These are phyloP conservation scores for Arxiozyma slooffiae DNA, from an alignment of 1,139 yeast genomes.

Conservation along the genomic window DNA sequence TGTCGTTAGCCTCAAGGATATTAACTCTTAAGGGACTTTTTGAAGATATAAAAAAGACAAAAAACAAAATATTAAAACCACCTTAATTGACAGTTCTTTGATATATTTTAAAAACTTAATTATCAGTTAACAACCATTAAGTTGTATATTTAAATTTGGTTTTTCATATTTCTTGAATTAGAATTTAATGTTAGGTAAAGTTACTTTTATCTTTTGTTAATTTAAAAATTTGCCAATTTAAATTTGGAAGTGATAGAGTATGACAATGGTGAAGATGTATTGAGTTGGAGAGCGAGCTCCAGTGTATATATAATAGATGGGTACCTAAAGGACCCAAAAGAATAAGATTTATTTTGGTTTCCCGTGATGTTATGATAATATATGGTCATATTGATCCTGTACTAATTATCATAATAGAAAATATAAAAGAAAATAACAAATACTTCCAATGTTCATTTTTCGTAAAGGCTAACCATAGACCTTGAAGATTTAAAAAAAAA, in stretches of 20 bases:
- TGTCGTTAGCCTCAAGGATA: slow-evolving; percentile 19
- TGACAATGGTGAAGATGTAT: slow-evolving; percentile 19
- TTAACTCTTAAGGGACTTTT: slow-evolving; percentile 24
- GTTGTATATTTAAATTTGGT: neutral
- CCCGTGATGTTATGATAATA: slow-evolving; percentile 19
- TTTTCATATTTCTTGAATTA: neutral
- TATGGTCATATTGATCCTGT: slow-evolving; percentile 19
- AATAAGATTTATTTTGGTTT: neutral
- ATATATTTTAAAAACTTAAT: neutral
- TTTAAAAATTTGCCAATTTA: slow-evolving; percentile 22
- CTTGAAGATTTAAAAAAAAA: slow-evolving; percentile 11
- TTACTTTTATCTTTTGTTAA: slow-evolving; percentile 6
- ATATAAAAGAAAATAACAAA: slow-evolving; percentile 16
- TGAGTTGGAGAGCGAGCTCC: slow-evolving; percentile 22
- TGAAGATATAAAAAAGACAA: slow-evolving; percentile 20
- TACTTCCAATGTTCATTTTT: slow-evolving; percentile 23
- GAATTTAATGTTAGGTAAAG: neutral
- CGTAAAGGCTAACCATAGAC: slow-evolving; percentile 18
- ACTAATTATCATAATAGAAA: slow-evolving; percentile 17
- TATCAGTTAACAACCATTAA: neutral
- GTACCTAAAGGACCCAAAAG: slow-evolving; percentile 26
- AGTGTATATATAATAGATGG: slow-evolving; percentile 21
- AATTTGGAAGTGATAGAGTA: slow-evolving; percentile 17
- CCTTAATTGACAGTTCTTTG: neutral
- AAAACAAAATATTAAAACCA: slow-evolving; percentile 12